Evolutionary conservation across 441 rosid genomes (phyloP).

Genomic region (Arabidopsis lyrata): DNA sequence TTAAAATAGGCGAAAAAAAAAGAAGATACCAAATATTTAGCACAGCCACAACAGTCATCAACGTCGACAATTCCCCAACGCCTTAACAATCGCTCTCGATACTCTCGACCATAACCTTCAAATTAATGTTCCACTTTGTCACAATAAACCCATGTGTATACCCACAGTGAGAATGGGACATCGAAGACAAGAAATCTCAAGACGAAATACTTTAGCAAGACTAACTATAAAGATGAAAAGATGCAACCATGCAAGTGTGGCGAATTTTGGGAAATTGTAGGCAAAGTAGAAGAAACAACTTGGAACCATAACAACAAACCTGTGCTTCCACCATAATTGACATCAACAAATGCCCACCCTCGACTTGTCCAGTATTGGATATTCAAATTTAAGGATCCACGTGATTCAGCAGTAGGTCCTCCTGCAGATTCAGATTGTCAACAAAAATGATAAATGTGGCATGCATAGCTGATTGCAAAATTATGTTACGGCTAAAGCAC

Average conservation of each 20-base stretch:
- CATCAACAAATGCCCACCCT: conserved; percentile 97
- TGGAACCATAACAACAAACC: conserved; percentile 58
- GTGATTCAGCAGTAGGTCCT: conserved; percentile 85
- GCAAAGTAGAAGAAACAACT: conserved; percentile 2
- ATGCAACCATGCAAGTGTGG: neutral
- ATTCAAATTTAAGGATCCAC: conserved; percentile 69
- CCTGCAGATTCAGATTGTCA: conserved; percentile 54
- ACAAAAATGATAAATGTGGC: conserved; percentile 13
- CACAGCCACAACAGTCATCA: conserved; percentile 93
- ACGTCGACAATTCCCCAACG: conserved; percentile 94
- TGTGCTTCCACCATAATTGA: conserved; percentile 98
- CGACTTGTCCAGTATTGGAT: conserved; percentile 96
- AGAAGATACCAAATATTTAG: conserved; percentile 71
- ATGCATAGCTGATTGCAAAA: conserved; percentile 18
- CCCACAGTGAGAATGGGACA: conserved; percentile 4
- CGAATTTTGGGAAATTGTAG: neutral
- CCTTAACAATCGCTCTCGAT: conserved; percentile 72
- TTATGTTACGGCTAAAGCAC: neutral
- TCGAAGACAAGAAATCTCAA: conserved; percentile 17
- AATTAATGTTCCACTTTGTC: conserved; percentile 29
- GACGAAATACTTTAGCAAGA: neutral
- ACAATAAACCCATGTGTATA: neutral
- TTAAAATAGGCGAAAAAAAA: conserved; percentile 8
- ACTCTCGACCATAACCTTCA: conserved; percentile 93
- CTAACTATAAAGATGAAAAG: conserved; percentile 4